Conservation (phyloP, 116 monocot species). For the Cymodocea nodosa region DNA sequence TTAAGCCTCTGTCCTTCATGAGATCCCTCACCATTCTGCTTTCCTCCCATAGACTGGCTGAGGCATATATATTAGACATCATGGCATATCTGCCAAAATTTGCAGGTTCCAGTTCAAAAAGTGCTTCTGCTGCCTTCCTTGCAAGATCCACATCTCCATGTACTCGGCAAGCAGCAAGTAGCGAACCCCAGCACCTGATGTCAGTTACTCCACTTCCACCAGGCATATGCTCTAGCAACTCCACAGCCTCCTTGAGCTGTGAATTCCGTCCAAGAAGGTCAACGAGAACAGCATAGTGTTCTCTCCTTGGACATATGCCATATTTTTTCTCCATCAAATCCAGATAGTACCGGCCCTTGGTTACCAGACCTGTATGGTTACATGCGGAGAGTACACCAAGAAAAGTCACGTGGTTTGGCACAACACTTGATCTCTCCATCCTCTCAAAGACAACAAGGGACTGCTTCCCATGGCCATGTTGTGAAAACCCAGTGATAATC, state of each 20-base stretch:
- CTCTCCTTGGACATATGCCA: slow-evolving; percentile 32
- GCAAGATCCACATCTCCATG: slow-evolving; percentile 58
- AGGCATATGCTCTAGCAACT: slow-evolving; percentile 29
- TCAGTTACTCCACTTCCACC: slow-evolving; percentile 9
- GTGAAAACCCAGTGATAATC: slow-evolving; percentile 50
- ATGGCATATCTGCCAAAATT: slow-evolving; percentile 58
- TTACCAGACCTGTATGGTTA: slow-evolving; percentile 46
- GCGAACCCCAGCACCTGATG: slow-evolving; percentile 51
- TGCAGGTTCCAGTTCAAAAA: slow-evolving; percentile 46
- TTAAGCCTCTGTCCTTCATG: slow-evolving; percentile 60
- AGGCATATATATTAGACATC: slow-evolving; percentile 65
- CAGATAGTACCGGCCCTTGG: slow-evolving; percentile 27
- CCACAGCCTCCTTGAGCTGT: slow-evolving; percentile 33
- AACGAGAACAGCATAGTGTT: slow-evolving; percentile 48
- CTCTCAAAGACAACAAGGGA: slow-evolving; percentile 29
- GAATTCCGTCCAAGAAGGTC: slow-evolving; percentile 50
- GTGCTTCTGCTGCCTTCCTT: slow-evolving; percentile 28
- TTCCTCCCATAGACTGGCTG: slow-evolving; percentile 52
- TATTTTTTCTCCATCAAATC: slow-evolving; percentile 34
- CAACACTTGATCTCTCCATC: slow-evolving; percentile 34
- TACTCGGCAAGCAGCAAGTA: slow-evolving; percentile 55
- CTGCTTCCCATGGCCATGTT: slow-evolving; percentile 42
- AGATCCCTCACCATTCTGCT: slow-evolving; percentile 24
- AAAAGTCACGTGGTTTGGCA: slow-evolving; percentile 53
- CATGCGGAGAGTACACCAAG: slow-evolving; percentile 58